Conservation (phyloP, 164 flowering plant species). For the Buxus sempervirens region DNA sequence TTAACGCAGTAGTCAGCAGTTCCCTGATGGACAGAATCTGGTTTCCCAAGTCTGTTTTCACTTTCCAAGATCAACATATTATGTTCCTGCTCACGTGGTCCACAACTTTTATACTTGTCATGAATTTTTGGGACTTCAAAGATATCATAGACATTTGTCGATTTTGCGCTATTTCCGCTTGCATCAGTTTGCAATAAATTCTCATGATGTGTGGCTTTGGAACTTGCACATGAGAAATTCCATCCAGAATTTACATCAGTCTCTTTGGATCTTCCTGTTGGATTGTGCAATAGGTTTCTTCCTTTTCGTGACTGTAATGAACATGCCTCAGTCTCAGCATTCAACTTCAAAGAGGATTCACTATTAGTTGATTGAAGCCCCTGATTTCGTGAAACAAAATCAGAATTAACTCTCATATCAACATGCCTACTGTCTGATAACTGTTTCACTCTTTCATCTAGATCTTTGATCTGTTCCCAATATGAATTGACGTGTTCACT, state of each 20-base stretch:
- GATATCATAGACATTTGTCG: conserved; percentile 47
- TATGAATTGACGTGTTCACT: conserved; percentile 30
- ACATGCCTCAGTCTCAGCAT: conserved; percentile 15
- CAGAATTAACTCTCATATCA: conserved; percentile 9
- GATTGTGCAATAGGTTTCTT: conserved; percentile 10
- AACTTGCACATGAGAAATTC: conserved; percentile 5
- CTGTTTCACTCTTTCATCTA: conserved; percentile 50
- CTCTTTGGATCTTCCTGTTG: conserved; percentile 7
- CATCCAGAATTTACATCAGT: conserved; percentile 11
- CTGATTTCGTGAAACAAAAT: conserved; percentile 7
- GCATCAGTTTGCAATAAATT: conserved; percentile 16
- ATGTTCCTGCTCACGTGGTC: conserved; percentile 15
- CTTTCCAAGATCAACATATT: conserved; percentile 20
- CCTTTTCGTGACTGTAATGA: conserved; percentile 15
- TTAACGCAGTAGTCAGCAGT: conserved; percentile 10
- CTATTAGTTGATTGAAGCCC: conserved; percentile 3
- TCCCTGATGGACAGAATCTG: conserved; percentile 20
- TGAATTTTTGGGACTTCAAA: conserved; percentile 59
- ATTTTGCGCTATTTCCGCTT: conserved; percentile 8
- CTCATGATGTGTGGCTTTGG: conserved; percentile 7
- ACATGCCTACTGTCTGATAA: conserved; percentile 30
- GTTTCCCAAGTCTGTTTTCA: conserved; percentile 30
- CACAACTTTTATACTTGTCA: conserved; percentile 13
- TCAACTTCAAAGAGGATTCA: conserved; percentile 6
- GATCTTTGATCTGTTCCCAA: conserved; percentile 54